phyloP scores from a whole-genome alignment of 176 grass and related monocot genomes.

The Elymus sibiricus region DNA sequence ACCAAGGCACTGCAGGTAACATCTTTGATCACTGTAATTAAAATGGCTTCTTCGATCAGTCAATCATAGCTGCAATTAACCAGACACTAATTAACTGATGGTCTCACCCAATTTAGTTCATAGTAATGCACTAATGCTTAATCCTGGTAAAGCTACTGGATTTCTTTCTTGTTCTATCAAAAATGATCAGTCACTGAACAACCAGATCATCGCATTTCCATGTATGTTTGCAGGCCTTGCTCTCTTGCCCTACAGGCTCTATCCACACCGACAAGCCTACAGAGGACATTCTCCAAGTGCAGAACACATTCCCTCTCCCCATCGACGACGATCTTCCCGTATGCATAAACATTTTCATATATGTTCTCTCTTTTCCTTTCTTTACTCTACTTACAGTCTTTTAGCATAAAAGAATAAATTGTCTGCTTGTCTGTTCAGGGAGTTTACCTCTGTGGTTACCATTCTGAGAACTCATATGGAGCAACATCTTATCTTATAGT shows the following conservation, averaged over 20 bases:
- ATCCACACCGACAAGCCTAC: constrained; percentile 68
- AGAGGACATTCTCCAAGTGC: constrained; percentile 68
- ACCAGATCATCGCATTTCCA: background rate
- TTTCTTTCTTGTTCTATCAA: background rate
- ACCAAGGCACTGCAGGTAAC: background rate
- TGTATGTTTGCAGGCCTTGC: constrained; percentile 55
- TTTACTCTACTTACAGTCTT: background rate
- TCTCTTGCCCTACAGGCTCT: constrained; percentile 78
- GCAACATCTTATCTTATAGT: too few relatives aligned
- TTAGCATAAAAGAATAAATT: too few relatives aligned
- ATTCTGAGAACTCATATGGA: too few relatives aligned
- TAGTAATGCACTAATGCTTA: background rate
- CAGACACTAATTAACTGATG: background rate
- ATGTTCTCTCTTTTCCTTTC: background rate
- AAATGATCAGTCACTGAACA: background rate
- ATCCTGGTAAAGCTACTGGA: background rate
- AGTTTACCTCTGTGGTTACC: too few relatives aligned
- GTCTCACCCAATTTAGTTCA: too few relatives aligned
- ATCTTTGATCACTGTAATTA: background rate
- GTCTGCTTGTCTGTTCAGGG: too few relatives aligned
- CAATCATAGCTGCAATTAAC: background rate
- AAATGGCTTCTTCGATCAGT: background rate
- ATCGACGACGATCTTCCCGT: constrained; percentile 50
- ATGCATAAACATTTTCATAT: constrained; percentile 18
- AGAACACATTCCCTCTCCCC: constrained; percentile 73